Evolutionary conservation across 768 basidiomycete species (phyloP), one percentile per base, ranked within the genome.

Genomic region (Agaricus blazei): DNA sequence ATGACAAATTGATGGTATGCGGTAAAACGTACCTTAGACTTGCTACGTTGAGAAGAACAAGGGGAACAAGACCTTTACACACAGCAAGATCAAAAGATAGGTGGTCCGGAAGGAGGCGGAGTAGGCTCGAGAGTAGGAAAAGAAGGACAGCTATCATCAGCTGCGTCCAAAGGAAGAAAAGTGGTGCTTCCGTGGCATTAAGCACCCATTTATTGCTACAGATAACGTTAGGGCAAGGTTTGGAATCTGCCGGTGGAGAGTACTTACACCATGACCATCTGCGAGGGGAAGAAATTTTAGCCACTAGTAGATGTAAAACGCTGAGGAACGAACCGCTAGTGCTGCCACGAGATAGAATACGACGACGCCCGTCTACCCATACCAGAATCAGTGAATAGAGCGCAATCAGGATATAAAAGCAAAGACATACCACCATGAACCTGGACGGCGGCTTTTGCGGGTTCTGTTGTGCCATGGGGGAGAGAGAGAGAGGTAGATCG

Each of bases 181-280:
- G 76, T 0, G 93, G 93, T 2, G 82, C 81, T 12, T 75, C 67
- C 15, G 91, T 90, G 23, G 71, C 70, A 66, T 87, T 85, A 28
- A 96, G 75, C 11, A 95, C 93, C 91, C 90, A 92, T 88, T 94
- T 93, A 63, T 93, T 93, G 38, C 90, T 92, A 68, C 2, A 54
- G 41, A 12, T 40, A 58, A 43, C 63, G 55, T 59, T 52, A 49
- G 58, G 38, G 57, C 59, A 42, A 38, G 31, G 26, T 15, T 34
- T 8, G 34, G 34, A 34, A 15, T 19, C 23, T 47, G 19, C 15
- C 34, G 19, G 48, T 26, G 34, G 19, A 46, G 23, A 24, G 26
- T 8, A 58, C 70, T 57, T 77, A 93, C 87, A 90, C 93, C 81
- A 94, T 87, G 61, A 94, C 87, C 92, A 94, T 93, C 90, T 93